Evolutionary conservation across 306 rosid species (phyloP).

Genomic region (Hippophae rhamnoides): DNA sequence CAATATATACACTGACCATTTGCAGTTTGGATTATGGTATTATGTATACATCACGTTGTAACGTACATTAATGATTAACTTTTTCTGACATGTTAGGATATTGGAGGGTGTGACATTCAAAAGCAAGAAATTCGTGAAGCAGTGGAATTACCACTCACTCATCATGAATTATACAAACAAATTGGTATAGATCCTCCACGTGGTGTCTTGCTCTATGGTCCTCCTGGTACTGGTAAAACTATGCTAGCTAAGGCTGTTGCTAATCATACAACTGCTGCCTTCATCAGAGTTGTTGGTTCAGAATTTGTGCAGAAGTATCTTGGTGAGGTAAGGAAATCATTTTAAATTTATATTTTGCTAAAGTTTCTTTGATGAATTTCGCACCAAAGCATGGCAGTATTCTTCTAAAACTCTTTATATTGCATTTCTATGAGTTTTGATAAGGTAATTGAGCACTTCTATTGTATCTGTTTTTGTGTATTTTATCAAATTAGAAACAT

Average conservation of each 20-base stretch:
- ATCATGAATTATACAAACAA: slow-evolving; percentile 92
- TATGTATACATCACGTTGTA: not conserved
- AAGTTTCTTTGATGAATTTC: not conserved
- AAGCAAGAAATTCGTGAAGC: slow-evolving; percentile 99
- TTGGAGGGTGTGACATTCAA: slow-evolving; percentile 97
- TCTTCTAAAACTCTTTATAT: not conserved
- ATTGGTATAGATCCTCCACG: slow-evolving; percentile 99
- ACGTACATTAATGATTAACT: not conserved
- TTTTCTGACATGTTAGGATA: slow-evolving; percentile 41
- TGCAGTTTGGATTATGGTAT: not conserved
- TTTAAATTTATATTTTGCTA: not conserved
- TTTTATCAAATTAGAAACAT: too few relatives aligned
- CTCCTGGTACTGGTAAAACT: slow-evolving; percentile 98
- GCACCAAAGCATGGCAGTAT: too few relatives aligned
- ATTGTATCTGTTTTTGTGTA: too few relatives aligned
- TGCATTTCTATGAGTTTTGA: not conserved
- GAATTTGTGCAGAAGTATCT: slow-evolving; percentile 98
- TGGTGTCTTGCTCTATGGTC: slow-evolving; percentile 95
- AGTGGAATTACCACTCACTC: slow-evolving; percentile 93
- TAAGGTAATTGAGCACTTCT: too few relatives aligned
- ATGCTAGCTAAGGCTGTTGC: slow-evolving; percentile 99
- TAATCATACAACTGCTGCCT: slow-evolving; percentile 96
- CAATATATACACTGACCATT: too few relatives aligned
- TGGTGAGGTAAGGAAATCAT: slow-evolving; percentile 68
- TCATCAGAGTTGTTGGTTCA: slow-evolving; percentile 97